Evolutionary conservation across 768 basidiomycete genomes (phyloP), one percentile per base, ranked within the genome.

Genomic region (Pleurotus pulmonarius): DNA sequence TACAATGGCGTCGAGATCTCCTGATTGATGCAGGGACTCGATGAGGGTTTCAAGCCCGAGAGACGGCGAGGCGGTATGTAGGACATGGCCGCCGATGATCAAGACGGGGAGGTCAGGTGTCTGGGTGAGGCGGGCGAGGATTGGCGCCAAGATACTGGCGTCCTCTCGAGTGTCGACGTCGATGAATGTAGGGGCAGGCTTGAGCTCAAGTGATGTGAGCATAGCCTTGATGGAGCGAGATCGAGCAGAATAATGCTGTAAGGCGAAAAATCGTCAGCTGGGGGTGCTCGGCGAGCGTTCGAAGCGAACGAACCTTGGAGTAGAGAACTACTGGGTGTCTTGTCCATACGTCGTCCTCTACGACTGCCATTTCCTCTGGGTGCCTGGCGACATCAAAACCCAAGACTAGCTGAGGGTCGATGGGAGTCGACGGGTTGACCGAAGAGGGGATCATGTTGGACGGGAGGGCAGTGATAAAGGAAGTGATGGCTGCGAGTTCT

Each of bases 361-460:
- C 74, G 1, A 74, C 72, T 34, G 70, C 66, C 29, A 92, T 72
- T 67, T 92, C 89, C 34, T 83, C 79, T 16, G 65, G 0, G 89
- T 88, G 13, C 79, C 76, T 2, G 80, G 71, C 81, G 0, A 88
- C 87, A 65, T 93, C 90, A 66, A 93, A 94, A 63, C 90, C 91
- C 41, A 94, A 78, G 4, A 94, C 80, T 56, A 92, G 81, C 63
- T 90, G 82, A 3, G 92, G 89, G 67, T 93, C 90, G 57, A 92
- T 83, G 6, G 89, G 82, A 9, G 62, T 60, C 9, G 75, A 62
- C 0, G 91, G 87, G 63, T 92, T 82, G 45, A 91, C 79, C 4
- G 74, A 73, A 0, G 72, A 66, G 1, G 91, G 89, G 58, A 93
- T 83, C 55, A 85, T 76, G 68, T 92, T 92, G 68, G 87, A 83